Evolutionary conservation across 305 asterid species (phyloP).

Genomic region (Plantago lanceolata): DNA sequence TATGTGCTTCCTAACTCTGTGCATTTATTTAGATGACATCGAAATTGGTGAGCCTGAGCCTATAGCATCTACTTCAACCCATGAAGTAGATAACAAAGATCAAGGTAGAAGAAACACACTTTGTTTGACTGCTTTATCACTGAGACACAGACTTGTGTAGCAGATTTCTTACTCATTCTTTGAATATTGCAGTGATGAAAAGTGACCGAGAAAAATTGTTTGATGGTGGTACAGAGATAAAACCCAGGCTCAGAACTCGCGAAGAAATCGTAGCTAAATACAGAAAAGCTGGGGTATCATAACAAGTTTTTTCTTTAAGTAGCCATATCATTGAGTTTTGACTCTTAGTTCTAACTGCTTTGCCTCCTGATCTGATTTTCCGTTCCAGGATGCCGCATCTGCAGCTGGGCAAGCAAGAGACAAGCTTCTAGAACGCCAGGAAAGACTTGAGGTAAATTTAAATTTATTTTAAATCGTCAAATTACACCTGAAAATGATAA

Average conservation of each 20-base stretch:
- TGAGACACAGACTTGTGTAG: conserved; percentile 16
- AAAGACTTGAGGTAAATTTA: conserved; percentile 77
- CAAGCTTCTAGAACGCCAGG: conserved; percentile 88
- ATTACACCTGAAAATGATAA: background rate
- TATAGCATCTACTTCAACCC: conserved; percentile 42
- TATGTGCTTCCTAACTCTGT: conserved; percentile 24
- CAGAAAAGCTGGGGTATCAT: conserved; percentile 71
- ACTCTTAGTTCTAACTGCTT: conserved; percentile 13
- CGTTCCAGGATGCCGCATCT: conserved; percentile 72
- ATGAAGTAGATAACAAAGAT: conserved; percentile 36
- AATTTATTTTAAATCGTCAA: background rate
- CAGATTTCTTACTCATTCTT: conserved; percentile 12
- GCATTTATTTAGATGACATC: conserved; percentile 58
- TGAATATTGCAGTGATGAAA: conserved; percentile 42
- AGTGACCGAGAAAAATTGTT: conserved; percentile 58
- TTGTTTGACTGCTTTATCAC: conserved; percentile 20
- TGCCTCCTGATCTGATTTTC: conserved; percentile 18
- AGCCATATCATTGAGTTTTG: background rate
- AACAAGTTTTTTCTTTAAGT: conserved; percentile 21
- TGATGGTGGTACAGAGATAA: conserved; percentile 44
- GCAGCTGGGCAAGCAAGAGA: conserved; percentile 86
- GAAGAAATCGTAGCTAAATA: conserved; percentile 87
- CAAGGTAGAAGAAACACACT: conserved; percentile 37
- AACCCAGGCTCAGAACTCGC: conserved; percentile 63
- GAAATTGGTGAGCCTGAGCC: conserved; percentile 74